Percentiles rank a stretch among this genome's conserved stretches.
phyloP scores from a whole-genome alignment of 202 grass and related monocot genomes.

The Hordeum pubiflorum region DNA sequence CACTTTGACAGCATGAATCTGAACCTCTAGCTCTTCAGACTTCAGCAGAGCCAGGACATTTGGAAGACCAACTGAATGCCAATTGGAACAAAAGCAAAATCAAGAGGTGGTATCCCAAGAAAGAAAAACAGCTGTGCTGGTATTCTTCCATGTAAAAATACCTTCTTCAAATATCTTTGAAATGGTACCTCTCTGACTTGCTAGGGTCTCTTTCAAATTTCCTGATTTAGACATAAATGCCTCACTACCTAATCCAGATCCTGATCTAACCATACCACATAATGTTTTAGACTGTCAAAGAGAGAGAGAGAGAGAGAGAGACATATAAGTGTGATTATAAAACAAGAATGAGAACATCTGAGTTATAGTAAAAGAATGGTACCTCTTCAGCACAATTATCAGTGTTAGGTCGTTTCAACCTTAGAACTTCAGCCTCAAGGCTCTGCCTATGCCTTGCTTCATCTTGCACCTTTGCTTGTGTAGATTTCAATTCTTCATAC shows the following conservation, averaged over 20 bases:
- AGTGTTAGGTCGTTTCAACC: slow-evolving; percentile 43
- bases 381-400: slow-evolving; percentile 62
- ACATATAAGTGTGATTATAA: not conserved
- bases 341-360: not conserved
- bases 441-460: slow-evolving; percentile 46
- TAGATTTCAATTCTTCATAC: slow-evolving; percentile 60
- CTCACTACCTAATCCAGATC: slow-evolving; percentile 39
- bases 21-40: slow-evolving; percentile 79
- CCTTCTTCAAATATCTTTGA: slow-evolving; percentile 98
- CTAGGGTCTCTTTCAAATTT: slow-evolving; percentile 57
- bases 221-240: slow-evolving; percentile 41
- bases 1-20: slow-evolving; percentile 74
- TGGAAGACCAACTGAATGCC: slow-evolving; percentile 60
- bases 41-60: slow-evolving; percentile 78
- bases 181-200: slow-evolving; percentile 58
- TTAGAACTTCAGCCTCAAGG: slow-evolving; percentile 76
- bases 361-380: slow-evolving; percentile 7
- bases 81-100: slow-evolving; percentile 27
- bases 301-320: not conserved
- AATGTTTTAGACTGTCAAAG: slow-evolving; percentile 45
- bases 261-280: slow-evolving; percentile 52
- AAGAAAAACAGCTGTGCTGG: not conserved
- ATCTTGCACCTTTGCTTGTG: slow-evolving; percentile 53
- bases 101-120: slow-evolving; percentile 10
- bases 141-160: slow-evolving; percentile 30